phyloP scores from a whole-genome alignment of 148 eudicot species.

The Silene latifolia region DNA sequence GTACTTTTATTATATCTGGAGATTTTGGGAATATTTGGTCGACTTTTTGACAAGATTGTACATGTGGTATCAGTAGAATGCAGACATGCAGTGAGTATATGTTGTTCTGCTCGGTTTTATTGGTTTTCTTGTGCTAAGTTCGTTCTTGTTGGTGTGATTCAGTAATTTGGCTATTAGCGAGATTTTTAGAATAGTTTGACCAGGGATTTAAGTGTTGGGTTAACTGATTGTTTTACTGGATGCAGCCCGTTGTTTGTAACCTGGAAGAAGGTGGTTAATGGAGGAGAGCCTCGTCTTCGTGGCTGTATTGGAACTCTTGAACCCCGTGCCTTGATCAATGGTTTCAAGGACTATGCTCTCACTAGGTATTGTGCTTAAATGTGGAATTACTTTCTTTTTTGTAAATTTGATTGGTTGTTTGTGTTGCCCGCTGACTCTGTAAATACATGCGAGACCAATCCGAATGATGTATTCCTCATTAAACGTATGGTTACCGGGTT shows the following conservation, averaged over 20 bases:
- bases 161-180: not conserved
- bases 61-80: not conserved
- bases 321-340: constrained; percentile 60
- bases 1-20: too few species aligned
- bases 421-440: too few species aligned
- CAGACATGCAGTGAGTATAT: not conserved
- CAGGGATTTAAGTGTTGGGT: not conserved
- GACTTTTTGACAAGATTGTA: not conserved
- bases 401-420: too few species aligned
- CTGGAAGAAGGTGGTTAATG: constrained; percentile 91
- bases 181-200: not conserved
- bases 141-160: too few species aligned
- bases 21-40: too few species aligned
- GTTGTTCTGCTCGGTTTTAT: not conserved
- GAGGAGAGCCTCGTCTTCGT: constrained; percentile 93
- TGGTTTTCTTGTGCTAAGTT: not conserved
- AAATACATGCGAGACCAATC: too few species aligned
- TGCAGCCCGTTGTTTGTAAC: constrained; percentile 98
- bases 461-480: too few species aligned
- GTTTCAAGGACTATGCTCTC: constrained; percentile 88
- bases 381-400: not conserved
- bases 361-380: constrained; percentile 50
- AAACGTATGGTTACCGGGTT: too few species aligned
- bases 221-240: constrained; percentile 25
- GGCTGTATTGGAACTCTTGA: constrained; percentile 98